Percentiles rank a stretch among this genome's conserved stretches.
These are phyloP conservation scores for Carallia pectinifolia DNA, from an alignment of 345 rosid species.

Conservation along the genomic window DNA sequence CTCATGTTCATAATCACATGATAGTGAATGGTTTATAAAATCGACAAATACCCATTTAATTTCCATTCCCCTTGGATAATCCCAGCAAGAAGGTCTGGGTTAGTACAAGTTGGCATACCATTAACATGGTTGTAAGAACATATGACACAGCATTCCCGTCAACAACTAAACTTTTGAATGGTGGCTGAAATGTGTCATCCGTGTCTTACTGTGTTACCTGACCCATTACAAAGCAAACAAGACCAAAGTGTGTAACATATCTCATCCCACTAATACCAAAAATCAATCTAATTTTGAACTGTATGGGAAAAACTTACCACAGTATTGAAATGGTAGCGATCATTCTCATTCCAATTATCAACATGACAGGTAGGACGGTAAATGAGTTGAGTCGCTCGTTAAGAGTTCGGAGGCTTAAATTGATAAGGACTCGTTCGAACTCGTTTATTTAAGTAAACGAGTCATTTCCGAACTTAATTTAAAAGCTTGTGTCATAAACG, in stretches of 20 bases:
- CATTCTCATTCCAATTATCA: constrained; percentile 86
- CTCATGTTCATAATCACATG: constrained; percentile 68
- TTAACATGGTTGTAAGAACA: constrained; percentile 93
- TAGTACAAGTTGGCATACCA: constrained; percentile 89
- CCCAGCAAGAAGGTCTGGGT: constrained; percentile 68
- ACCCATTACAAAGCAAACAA: constrained; percentile 11
- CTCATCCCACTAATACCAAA: not conserved
- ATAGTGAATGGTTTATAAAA: not conserved
- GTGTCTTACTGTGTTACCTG: constrained; percentile 89
- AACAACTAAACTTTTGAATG: constrained; percentile 89
- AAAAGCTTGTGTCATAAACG: no score
- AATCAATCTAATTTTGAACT: not conserved
- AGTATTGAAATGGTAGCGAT: constrained; percentile 70
- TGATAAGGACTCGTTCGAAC: no score
- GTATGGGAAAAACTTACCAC: constrained; percentile 40
- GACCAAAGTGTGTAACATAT: not conserved
- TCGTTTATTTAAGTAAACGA: no score
- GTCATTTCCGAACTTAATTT: no score
- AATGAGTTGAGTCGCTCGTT: no score
- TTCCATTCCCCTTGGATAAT: constrained; percentile 84
- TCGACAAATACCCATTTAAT: constrained; percentile 57
- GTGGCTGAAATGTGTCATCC: constrained; percentile 96
- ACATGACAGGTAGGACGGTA: constrained; percentile 49
- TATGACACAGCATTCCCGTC: constrained; percentile 98
- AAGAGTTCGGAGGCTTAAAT: no score